Evolutionary conservation across 371 early-diverging fungal species (phyloP).

Genomic region (Thermomucor indicae-seudaticae): DNA sequence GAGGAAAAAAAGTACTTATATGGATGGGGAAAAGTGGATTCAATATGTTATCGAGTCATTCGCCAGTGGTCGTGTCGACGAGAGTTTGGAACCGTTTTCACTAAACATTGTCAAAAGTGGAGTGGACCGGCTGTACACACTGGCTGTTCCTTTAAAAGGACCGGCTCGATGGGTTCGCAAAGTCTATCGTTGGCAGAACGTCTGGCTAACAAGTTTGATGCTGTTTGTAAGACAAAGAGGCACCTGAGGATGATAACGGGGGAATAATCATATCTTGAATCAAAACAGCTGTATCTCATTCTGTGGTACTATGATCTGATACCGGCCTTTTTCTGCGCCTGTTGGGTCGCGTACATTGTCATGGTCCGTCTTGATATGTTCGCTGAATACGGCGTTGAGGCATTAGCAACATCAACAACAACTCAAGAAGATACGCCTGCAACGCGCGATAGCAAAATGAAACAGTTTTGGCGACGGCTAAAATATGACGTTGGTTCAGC

Average conservation of each 20-base stretch:
- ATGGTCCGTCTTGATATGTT: constrained; percentile 18
- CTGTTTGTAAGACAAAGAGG: constrained; percentile 19
- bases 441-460: background rate
- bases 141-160: constrained; percentile 21
- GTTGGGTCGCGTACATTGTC: constrained; percentile 9
- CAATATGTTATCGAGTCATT: constrained; percentile 24
- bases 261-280: background rate
- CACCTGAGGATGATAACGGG: background rate
- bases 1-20: background rate
- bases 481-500: constrained; percentile 12
- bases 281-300: constrained; percentile 17
- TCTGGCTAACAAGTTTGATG: constrained; percentile 17
- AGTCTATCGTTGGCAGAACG: constrained; percentile 40
- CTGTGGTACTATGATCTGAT: constrained; percentile 37
- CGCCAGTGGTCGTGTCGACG: constrained; percentile 28
- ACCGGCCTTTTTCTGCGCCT: constrained; percentile 11
- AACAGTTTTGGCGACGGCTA: constrained; percentile 13
- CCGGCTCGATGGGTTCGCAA: constrained; percentile 16
- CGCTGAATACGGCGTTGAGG: constrained; percentile 28
- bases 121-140: constrained; percentile 28
- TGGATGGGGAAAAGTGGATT: constrained; percentile 24
- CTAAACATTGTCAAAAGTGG: constrained; percentile 27
- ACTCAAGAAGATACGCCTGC: background rate
- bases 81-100: constrained; percentile 31
- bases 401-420: constrained; percentile 15